Evolutionary conservation across 1,139 yeast species (phyloP).

Genomic region (Candida frijolesensis): DNA sequence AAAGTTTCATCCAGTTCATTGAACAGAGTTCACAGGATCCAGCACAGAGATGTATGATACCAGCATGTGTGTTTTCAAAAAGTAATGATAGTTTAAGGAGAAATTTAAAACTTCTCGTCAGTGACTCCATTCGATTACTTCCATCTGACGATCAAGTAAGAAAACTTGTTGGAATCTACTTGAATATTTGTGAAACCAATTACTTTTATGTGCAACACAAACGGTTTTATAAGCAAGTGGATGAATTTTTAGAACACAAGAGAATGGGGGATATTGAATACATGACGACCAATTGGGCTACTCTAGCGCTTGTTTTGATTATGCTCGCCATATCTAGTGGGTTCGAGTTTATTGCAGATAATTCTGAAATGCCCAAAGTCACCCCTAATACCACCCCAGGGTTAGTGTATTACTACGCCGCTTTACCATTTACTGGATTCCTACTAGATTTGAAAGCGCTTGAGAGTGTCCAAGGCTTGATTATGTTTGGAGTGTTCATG

Average conservation of each 20-base stretch:
- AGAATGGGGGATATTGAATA: slow-evolving; percentile 12
- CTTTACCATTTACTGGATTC: slow-evolving; percentile 21
- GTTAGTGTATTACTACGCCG: slow-evolving; percentile 18
- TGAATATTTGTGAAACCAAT: slow-evolving; percentile 22
- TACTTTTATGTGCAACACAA: slow-evolving; percentile 20
- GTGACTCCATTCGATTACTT: slow-evolving; percentile 14
- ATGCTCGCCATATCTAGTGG: slow-evolving; percentile 20
- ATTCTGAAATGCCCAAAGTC: slow-evolving; percentile 33
- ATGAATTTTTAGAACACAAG: slow-evolving; percentile 11
- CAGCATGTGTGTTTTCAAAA: slow-evolving; percentile 11
- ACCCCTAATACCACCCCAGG: slow-evolving; percentile 23
- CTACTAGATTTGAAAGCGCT: slow-evolving; percentile 18
- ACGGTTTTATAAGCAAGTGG: slow-evolving; percentile 11
- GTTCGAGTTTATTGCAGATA: slow-evolving; percentile 41
- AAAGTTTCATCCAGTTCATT: slow-evolving; percentile 22
- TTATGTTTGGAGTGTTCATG: slow-evolving; percentile 21
- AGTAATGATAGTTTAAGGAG: slow-evolving; percentile 9
- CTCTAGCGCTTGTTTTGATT: slow-evolving; percentile 16
- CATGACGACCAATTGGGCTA: slow-evolving; percentile 18
- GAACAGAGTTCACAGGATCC: slow-evolving; percentile 12
- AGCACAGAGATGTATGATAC: slow-evolving; percentile 5
- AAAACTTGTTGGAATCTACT: slow-evolving; percentile 16
- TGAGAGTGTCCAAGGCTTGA: slow-evolving; percentile 19
- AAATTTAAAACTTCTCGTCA: slow-evolving; percentile 10
- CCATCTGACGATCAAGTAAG: slow-evolving; percentile 17